A percentile compares a stretch with the other conserved stretches of the same genome.
These are phyloP conservation scores for Colletotrichum nymphaeae DNA, from an alignment of 2,329 filamentous ascomycete species.

Conservation along the genomic window DNA sequence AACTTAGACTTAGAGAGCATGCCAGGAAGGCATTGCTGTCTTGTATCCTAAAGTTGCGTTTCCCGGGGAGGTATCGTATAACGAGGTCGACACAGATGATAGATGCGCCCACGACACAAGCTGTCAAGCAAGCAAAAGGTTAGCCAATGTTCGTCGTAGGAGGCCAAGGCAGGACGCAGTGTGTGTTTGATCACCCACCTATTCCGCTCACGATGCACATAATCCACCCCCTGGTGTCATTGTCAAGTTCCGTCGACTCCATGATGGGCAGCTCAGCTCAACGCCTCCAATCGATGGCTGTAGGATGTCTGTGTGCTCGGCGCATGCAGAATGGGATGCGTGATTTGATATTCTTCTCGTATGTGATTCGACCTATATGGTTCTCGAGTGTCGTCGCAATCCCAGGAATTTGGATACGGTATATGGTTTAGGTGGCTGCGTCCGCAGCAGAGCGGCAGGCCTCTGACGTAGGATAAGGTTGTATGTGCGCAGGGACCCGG, in stretches of 20 bases:
- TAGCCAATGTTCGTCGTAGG: slow-evolving; percentile 24
- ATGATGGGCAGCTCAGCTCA: slow-evolving; percentile 46
- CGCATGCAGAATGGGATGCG: slow-evolving; percentile 13
- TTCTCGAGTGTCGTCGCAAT: background rate
- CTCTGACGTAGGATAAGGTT: slow-evolving; percentile 26
- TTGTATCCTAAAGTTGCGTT: slow-evolving; percentile 85
- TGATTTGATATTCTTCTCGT: background rate
- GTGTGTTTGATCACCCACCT: slow-evolving; percentile 56
- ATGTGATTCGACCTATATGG: background rate
- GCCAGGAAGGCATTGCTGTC: slow-evolving; percentile 91
- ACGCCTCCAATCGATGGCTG: slow-evolving; percentile 30
- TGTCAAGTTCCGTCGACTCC: slow-evolving; percentile 63
- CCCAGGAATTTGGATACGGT: background rate
- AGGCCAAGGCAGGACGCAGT: background rate
- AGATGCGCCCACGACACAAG: slow-evolving; percentile 79
- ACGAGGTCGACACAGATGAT: slow-evolving; percentile 90
- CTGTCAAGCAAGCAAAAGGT: slow-evolving; percentile 45
- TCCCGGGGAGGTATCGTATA: slow-evolving; percentile 77
- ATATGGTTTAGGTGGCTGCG: slow-evolving; percentile 21
- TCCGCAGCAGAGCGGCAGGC: slow-evolving; percentile 12
- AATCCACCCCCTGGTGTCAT: slow-evolving; percentile 94
- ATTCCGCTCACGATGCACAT: slow-evolving; percentile 87
- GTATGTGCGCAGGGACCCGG: slow-evolving; percentile 10
- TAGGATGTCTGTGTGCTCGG: slow-evolving; percentile 8
- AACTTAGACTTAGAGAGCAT: slow-evolving; percentile 89